These are phyloP conservation scores for Fusarium decemcellulare DNA, from an alignment of 2,329 filamentous ascomycete species.

Conservation along the genomic window DNA sequence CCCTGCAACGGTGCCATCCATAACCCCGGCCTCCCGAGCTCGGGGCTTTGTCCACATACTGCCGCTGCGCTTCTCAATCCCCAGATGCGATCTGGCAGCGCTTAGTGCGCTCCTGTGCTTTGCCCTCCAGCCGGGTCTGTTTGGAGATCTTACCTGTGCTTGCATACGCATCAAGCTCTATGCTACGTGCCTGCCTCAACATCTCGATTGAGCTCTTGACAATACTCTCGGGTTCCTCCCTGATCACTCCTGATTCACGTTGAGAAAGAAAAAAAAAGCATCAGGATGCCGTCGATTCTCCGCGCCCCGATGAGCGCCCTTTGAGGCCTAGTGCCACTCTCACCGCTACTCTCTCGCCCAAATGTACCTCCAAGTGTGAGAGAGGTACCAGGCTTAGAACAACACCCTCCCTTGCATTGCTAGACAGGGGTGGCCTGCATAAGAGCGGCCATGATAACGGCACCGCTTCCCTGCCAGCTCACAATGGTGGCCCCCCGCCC, in stretches of 20 bases:
- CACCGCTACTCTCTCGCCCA: slow-evolving; percentile 45
- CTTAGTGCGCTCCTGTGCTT: slow-evolving; percentile 48
- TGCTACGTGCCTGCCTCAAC: slow-evolving; percentile 30
- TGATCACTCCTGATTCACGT: slow-evolving; percentile 17
- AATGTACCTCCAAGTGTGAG: slow-evolving; percentile 41
- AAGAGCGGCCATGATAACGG: slow-evolving; percentile 41
- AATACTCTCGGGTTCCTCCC: slow-evolving; percentile 11
- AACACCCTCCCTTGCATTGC: slow-evolving; percentile 41
- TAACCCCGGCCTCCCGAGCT: slow-evolving; percentile 38
- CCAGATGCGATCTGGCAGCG: slow-evolving; percentile 49
- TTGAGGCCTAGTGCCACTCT: slow-evolving; percentile 46
- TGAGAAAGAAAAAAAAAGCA: slow-evolving; percentile 12
- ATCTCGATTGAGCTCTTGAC: slow-evolving; percentile 27
- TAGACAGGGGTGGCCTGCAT: slow-evolving; percentile 39
- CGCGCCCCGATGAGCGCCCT: slow-evolving; percentile 38
- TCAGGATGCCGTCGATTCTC: slow-evolving; percentile 28
- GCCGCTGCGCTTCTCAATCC: slow-evolving; percentile 45
- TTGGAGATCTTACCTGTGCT: slow-evolving; percentile 48
- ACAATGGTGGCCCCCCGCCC: slow-evolving; percentile 40
- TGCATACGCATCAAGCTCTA: slow-evolving; percentile 45
- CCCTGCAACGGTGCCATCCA: slow-evolving; percentile 33
- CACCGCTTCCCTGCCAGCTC: slow-evolving; percentile 47
- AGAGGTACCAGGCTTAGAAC: slow-evolving; percentile 40
- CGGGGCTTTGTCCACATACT: slow-evolving; percentile 47
- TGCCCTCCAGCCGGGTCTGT: slow-evolving; percentile 40